Evolutionary conservation across 2,329 filamentous ascomycete genomes (phyloP).

Genomic region (Cytospora schulzeri): DNA sequence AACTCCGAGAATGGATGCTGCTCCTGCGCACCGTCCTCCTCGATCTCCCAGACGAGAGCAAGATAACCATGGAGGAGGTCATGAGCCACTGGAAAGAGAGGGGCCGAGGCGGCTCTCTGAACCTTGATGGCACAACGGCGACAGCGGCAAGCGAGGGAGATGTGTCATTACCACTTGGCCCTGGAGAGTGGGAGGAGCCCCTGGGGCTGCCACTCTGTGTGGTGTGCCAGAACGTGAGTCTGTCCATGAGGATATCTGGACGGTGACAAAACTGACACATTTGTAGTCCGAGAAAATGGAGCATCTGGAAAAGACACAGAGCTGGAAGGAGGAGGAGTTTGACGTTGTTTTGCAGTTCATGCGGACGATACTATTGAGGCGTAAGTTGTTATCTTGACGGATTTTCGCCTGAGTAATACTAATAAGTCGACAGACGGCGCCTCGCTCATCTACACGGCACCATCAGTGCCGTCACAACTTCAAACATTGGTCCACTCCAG

Average conservation of each 20-base stretch:
- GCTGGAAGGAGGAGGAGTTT: slow-evolving; percentile 96
- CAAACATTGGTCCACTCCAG: slow-evolving; percentile 82
- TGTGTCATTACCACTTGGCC: slow-evolving; percentile 75
- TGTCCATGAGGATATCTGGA: too few species aligned
- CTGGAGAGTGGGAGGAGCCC: slow-evolving; percentile 91
- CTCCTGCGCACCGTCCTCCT: slow-evolving; percentile 77
- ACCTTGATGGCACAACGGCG: slow-evolving; percentile 62
- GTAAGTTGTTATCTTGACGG: slow-evolving; percentile 51
- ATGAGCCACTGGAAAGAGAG: slow-evolving; percentile 80
- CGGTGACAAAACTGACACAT: slow-evolving; percentile 30
- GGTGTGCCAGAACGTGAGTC: slow-evolving; percentile 87
- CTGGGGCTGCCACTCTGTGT: slow-evolving; percentile 86
- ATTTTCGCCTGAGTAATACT: slow-evolving; percentile 24
- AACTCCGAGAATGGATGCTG: slow-evolving; percentile 86
- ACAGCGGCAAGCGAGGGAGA: slow-evolving; percentile 65
- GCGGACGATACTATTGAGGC: slow-evolving; percentile 83
- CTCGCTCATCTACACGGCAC: slow-evolving; percentile 82
- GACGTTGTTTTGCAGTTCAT: slow-evolving; percentile 94
- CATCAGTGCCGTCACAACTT: slow-evolving; percentile 74
- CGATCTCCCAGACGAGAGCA: slow-evolving; percentile 73
- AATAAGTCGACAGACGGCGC: slow-evolving; percentile 65
- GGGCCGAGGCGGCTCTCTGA: slow-evolving; percentile 65
- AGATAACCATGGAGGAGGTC: slow-evolving; percentile 82
- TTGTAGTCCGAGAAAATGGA: slow-evolving; percentile 83
- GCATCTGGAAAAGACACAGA: slow-evolving; percentile 80